Conservation (phyloP, 805 yeast species). For the Novakomyces olei region DNA sequence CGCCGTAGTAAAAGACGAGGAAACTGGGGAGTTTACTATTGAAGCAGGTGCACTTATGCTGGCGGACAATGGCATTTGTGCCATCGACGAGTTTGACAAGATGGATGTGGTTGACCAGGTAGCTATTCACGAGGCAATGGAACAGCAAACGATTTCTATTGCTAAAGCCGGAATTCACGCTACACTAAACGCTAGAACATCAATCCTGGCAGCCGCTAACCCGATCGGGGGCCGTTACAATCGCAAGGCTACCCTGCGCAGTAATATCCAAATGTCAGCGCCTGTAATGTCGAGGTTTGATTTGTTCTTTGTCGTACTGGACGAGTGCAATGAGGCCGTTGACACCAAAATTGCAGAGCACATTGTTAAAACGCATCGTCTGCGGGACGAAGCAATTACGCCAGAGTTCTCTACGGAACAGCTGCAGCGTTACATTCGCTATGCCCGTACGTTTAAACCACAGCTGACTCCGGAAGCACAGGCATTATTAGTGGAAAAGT, state of each 20-base stretch:
- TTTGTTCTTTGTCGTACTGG: constrained; percentile 78
- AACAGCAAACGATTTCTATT: constrained; percentile 94
- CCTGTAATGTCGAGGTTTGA: constrained; percentile 98
- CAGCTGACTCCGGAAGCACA: constrained; percentile 64
- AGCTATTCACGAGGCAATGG: constrained; percentile 99
- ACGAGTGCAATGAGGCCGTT: constrained; percentile 76
- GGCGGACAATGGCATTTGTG: constrained; percentile 96
- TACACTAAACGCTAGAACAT: constrained; percentile 85
- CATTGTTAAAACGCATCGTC: constrained; percentile 81
- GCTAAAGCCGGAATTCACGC: constrained; percentile 99
- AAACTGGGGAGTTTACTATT: constrained; percentile 86
- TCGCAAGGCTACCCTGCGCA: constrained; percentile 57
- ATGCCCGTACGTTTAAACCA: constrained; percentile 86
- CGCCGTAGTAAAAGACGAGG: constrained; percentile 92
- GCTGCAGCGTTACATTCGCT: constrained; percentile 65
- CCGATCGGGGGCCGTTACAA: constrained; percentile 95
- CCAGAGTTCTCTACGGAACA: constrained; percentile 83
- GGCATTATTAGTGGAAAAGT: constrained; percentile 48
- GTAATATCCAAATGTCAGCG: constrained; percentile 86
- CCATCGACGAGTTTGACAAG: constrained; percentile 95
- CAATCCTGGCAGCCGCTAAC: constrained; percentile 95
- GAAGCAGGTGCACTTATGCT: constrained; percentile 98
- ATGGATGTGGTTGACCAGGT: constrained; percentile 93
- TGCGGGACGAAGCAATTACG: constrained; percentile 66
- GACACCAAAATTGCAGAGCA: constrained; percentile 83